Evolutionary conservation across 2,329 filamentous ascomycete species (phyloP).

Genomic region (Fusarium aywerte): DNA sequence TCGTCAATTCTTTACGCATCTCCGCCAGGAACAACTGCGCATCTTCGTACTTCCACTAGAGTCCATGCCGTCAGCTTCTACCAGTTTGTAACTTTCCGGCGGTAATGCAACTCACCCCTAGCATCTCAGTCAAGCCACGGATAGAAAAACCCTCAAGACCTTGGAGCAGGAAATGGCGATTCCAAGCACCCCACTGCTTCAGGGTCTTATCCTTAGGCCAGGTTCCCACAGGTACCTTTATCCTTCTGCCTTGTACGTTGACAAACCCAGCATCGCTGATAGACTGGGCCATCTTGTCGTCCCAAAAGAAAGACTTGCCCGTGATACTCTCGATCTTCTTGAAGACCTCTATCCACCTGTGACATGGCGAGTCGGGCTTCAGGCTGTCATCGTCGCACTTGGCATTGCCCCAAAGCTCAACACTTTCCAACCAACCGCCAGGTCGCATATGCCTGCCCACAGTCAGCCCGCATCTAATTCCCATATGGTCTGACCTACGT

Average conservation of each 20-base stretch:
- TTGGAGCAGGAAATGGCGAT: slow-evolving; percentile 19
- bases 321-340: slow-evolving; percentile 10
- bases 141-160: slow-evolving; percentile 31
- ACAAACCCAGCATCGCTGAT: slow-evolving; percentile 8
- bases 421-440: slow-evolving; percentile 37
- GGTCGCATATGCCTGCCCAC: slow-evolving; percentile 23
- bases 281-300: background rate
- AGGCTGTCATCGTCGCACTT: slow-evolving; percentile 44
- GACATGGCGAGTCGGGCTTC: slow-evolving; percentile 8
- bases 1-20: slow-evolving; percentile 16
- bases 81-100: rapidly evolving
- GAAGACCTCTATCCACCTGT: slow-evolving; percentile 23
- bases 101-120: background rate
- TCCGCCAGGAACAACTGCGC: slow-evolving; percentile 14
- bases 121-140: slow-evolving; percentile 18
- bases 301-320: slow-evolving; percentile 30
- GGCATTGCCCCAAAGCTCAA: slow-evolving; percentile 35
- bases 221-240: slow-evolving; percentile 23
- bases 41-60: slow-evolving; percentile 16
- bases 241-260: slow-evolving; percentile 8
- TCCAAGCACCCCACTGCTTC: slow-evolving; percentile 33
- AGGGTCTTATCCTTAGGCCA: slow-evolving; percentile 31
- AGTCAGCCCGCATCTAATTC: slow-evolving; percentile 45
- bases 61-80: background rate
- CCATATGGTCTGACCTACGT: slow-evolving; percentile 52